Evolutionary conservation across 257 asterid species (phyloP).

Genomic region (Plectranthus barbatus): DNA sequence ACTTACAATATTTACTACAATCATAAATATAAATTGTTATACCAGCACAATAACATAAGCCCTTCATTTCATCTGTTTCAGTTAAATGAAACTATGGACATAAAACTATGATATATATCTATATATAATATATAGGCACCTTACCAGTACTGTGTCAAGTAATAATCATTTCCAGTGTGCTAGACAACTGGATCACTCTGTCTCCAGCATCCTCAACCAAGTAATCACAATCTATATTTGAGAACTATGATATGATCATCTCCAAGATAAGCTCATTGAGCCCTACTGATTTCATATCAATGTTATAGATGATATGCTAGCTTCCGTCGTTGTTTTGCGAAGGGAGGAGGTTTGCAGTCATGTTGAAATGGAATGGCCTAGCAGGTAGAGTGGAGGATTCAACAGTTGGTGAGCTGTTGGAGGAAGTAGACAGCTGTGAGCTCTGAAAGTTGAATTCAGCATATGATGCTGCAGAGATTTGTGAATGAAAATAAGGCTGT

Average conservation of each 20-base stretch:
- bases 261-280: not conserved
- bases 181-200: not conserved
- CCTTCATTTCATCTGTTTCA: not conserved
- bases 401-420: no score
- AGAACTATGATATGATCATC: not conserved
- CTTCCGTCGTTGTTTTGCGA: conserved; percentile 27
- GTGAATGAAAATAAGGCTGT: conserved; percentile 49
- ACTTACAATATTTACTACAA: not conserved
- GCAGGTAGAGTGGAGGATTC: conserved; percentile 19
- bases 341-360: conserved; percentile 47
- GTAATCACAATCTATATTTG: conserved; percentile 4
- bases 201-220: not conserved
- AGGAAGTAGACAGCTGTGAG: conserved; percentile 23
- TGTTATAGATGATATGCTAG: conserved; percentile 8
- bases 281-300: not conserved
- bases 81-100: conserved; percentile 5
- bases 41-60: not conserved
- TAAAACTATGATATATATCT: not conserved
- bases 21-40: not conserved
- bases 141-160: conserved; percentile 7
- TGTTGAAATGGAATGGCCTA: conserved; percentile 45
- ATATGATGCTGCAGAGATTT: conserved; percentile 8
- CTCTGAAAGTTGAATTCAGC: conserved; percentile 33
- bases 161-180: not conserved
- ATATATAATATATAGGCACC: not conserved